Base-by-base conservation (phyloP, 768 basidiomycete species). In the Boletus reticuloceps region DNA sequence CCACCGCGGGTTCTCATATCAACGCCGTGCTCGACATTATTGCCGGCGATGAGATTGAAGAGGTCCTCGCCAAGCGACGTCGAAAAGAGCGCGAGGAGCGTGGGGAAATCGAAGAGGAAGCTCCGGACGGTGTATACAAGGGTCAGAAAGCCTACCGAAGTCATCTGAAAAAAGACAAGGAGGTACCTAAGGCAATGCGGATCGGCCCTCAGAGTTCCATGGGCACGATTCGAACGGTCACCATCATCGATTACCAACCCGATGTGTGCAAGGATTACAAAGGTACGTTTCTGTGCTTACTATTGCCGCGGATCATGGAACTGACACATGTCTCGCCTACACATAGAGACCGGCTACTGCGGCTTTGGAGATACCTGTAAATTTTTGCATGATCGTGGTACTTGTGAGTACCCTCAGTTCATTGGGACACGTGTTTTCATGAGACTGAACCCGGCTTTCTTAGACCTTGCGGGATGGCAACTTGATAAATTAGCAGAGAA, bases 191-290 rank as follows among this genome's bases (percentile, higher is more conserved):
- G 70, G 85, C 88, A 17, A 94, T 94, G 87, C 83, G 87, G 59
- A 85, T 83, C 50, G 94, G 83, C 46, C 96, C 83, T 61, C 92
- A 89, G 71, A 78, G 86, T 70, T 86, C 73, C 68, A 77, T 74
- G 42, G 89, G 70, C 74, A 98, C 90, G 55, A 93, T 99, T 62
- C 82, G 94, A 53, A 95, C 92, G 4, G 95, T 96, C 44, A 98
- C 96, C 5, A 87, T 98, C 54, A 82, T 91, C 44, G 96, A 99
- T 77, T 99, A 98, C 73, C 96, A 99, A 71, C 96, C 96, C 4
- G 96, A 98, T 66, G 96, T 99, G 17, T 99, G 96, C 75, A 99
- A 99, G 72, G 96, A 98, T 72, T 99, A 99, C 74, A 98, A 97
- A 85, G 94, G 94, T 92, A 58, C 53, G 86, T 79, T 56, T 56